Evolutionary conservation across 192 early-diverging fungal genomes (phyloP), one percentile per base, ranked within the genome.

Genomic region (Coemansia sp.): DNA sequence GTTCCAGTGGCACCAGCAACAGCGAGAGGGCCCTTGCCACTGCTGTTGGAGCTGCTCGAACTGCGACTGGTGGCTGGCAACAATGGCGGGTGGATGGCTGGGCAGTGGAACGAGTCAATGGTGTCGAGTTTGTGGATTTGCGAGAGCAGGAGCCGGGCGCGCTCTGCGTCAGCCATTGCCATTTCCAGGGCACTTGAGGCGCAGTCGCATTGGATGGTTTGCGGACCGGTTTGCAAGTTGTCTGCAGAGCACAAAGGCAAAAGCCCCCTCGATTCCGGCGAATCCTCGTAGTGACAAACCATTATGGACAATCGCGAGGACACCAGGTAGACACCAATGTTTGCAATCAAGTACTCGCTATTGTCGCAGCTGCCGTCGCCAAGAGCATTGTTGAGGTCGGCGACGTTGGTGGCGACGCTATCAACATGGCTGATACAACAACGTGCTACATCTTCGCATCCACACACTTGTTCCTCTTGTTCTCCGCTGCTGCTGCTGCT

Each of bases 271-370:
- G 39, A 58, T 45, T 39, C 50, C 25, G 53, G 6, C 23, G 67
- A 34, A 22, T 65, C 58, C 53, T 79, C 77, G 55, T 79, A 79
- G 54, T 81, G 78, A 62, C 68, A 75, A 28, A 81, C 61, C 69
- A 75, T 67, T 49, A 81, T 62, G 7, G 67, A 67, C 50, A 81
- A 35, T 29, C 60, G 62, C 45, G 68, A 59, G 4, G 78, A 81
- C 30, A 81, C 78, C 42, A 81, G 67, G 47, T 75, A 75, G 45
- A 81, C 60, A 18, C 64, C 73, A 57, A 81, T 75, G 48, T 71
- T 74, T 36, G 78, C 78, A 65, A 81, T 69, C 59, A 81, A 42
- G 55, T 81, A 81, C 35, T 71, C 69, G 20, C 29, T 25, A 56
- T 59, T 35, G 32, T n/a, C 19, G 39, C 49, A 51, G 23, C 53